A percentile compares a stretch with the other conserved stretches of the same genome.
Conservation (phyloP, 306 rosid species). For the Mucuna pruriens region DNA sequence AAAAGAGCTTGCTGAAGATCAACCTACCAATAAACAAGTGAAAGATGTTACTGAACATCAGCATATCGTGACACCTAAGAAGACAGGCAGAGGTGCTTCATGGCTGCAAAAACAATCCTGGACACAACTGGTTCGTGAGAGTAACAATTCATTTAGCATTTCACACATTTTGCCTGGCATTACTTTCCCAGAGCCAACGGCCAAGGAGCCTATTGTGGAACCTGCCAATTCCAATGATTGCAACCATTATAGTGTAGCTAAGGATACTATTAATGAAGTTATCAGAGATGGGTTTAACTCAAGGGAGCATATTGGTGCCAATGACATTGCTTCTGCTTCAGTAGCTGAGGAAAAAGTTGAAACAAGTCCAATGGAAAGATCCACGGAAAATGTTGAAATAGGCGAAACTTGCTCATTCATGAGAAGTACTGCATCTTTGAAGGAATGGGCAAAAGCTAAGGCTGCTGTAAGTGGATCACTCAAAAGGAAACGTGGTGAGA, state of each 20-base stretch:
- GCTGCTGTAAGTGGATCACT: constrained; percentile 72
- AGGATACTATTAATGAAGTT: constrained; percentile 29
- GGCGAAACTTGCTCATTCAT: constrained; percentile 73
- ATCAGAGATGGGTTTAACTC: constrained; percentile 32
- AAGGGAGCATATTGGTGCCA: constrained; percentile 37
- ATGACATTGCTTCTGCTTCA: constrained; percentile 32
- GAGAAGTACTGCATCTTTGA: constrained; percentile 76
- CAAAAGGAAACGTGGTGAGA: constrained; percentile 60
- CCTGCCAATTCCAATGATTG: constrained; percentile 37
- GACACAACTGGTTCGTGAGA: constrained; percentile 69
- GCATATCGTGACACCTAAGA: constrained; percentile 39
- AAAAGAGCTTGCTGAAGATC: constrained; percentile 32
- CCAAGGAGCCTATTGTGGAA: constrained; percentile 26
- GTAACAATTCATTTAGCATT: constrained; percentile 65
- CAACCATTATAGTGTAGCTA: constrained; percentile 34
- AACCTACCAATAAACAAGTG: constrained; percentile 37
- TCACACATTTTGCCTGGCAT: constrained; percentile 56
- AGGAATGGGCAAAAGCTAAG: constrained; percentile 75
- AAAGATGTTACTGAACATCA: constrained; percentile 39
- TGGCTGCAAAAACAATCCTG: constrained; percentile 82
- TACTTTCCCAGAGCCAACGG: constrained; percentile 45
- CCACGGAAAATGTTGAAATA: constrained; percentile 43
- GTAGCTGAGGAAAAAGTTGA: constrained; percentile 41
- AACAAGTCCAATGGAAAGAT: constrained; percentile 38
- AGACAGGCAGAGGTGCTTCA: constrained; percentile 67